A percentile compares a stretch with the other conserved stretches of the same genome.
Evolutionary conservation across 2,329 filamentous ascomycete genomes (phyloP).

Genomic region (Endoconidiophora polonica): DNA sequence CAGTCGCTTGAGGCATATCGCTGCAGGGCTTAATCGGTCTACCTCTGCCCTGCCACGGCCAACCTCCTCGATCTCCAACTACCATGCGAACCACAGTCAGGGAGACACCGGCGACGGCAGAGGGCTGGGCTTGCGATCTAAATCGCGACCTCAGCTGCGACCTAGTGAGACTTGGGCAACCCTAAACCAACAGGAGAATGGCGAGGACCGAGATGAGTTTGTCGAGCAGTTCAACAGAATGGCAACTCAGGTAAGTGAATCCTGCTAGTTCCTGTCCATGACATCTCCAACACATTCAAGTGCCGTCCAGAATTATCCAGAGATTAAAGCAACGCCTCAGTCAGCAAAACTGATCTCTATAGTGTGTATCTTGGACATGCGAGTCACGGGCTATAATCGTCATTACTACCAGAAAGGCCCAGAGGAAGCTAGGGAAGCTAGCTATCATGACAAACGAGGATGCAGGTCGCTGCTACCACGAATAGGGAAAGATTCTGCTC

Average conservation of each 20-base stretch:
- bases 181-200: constrained; percentile 23
- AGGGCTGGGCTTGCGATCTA: constrained; percentile 4
- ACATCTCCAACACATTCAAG: no score
- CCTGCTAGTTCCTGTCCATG: no score
- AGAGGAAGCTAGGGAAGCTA: no score
- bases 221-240: constrained; percentile 43
- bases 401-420: no score
- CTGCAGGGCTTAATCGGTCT: constrained; percentile 6
- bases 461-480: no score
- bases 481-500: not conserved
- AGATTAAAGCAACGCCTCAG: not conserved
- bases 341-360: not conserved
- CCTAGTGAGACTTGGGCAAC: constrained; percentile 11
- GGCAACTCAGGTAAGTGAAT: constrained; percentile 33
- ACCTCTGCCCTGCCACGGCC: constrained; percentile 10
- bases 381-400: no score
- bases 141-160: constrained; percentile 10
- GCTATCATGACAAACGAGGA: no score
- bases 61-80: constrained; percentile 1
- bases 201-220: constrained; percentile 31
- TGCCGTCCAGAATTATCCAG: not conserved
- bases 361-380: not conserved
- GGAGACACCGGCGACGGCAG: not conserved
- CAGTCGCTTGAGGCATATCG: not conserved
- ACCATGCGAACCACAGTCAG: not conserved